Evolutionary conservation across 768 basidiomycete genomes (phyloP), one percentile per base, ranked within the genome.

Genomic region (Exsudoporus frostii): DNA sequence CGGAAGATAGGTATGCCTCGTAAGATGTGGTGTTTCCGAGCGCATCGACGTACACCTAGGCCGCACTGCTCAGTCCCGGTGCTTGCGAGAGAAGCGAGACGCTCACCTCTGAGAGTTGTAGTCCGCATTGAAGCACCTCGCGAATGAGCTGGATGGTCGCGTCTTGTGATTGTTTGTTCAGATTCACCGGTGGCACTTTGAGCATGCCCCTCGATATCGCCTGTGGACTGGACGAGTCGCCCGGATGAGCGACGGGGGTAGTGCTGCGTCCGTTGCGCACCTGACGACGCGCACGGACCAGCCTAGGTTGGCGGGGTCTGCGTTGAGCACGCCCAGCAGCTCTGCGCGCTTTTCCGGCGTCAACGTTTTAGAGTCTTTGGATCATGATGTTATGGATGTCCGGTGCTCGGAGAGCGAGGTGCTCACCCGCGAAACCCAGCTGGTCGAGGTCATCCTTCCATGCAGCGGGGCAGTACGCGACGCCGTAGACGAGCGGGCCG

Each of bases 151-250:
- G 76, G 42, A 98, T 77, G 0, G 97, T 99, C 1, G 94, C 92
- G 54, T 96, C 83, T 73, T 96, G 82, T 1, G 89, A 86, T 64
- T 94, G 92, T 19, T 82, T 79, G 68, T 96, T 96, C 24, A 99
- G 77, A 71, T 98, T 98, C 29, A 75, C 77, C 0, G 95, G 89
- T 15, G 89, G 88, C 20, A 82, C 77, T 37, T 84, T 79, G 20
- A 98, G 80, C 97, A 99, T 99, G 38, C 90, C 90, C 50, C 78
- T 79, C 0, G 92, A 96, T 61, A 99, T 96, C 22, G 84, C 90
- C 65, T 92, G 89, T 2, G 96, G 96, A 43, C 93, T 95, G 67
- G 50, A 47, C 39, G 47, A 20, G 29, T 24, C n/a, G 34, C 15
- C 3, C 2, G 8, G 13, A 48, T 58, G 45, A 64, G 61, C 2